Evolutionary conservation across 23 red algal genomes (phyloP).

Genomic region (Gracilaria gracilis): DNA sequence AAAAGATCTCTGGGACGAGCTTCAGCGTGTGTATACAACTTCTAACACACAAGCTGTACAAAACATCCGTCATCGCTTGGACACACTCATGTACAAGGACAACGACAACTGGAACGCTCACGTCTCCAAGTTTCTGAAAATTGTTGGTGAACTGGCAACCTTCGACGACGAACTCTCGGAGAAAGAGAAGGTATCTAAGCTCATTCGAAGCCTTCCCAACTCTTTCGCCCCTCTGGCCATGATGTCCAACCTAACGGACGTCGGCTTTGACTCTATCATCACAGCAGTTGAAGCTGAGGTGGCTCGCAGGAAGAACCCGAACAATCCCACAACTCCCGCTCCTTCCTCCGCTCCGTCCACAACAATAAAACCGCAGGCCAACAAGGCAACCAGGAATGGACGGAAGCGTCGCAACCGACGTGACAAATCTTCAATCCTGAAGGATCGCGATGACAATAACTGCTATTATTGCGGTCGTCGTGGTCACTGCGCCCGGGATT

Average conservation of each 20-base stretch:
- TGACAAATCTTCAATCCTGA: neutral
- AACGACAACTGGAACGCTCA: neutral
- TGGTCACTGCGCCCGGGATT: conserved; percentile 1
- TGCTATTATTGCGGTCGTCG: neutral
- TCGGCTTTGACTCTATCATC: conserved; percentile 4
- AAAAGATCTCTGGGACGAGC: conserved; percentile 33
- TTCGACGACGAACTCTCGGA: conserved; percentile 28
- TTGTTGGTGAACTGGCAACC: neutral
- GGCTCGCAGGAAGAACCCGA: conserved; percentile 28
- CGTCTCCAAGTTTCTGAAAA: neutral
- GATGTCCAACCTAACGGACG: neutral
- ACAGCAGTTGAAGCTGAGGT: conserved; percentile 26
- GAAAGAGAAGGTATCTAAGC: conserved; percentile 15
- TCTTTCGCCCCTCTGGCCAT: conserved; percentile 35
- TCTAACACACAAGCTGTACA: conserved; percentile 15
- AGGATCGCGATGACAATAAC: neutral
- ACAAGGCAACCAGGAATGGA: neutral
- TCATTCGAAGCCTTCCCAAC: conserved; percentile 15
- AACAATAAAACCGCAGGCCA: neutral
- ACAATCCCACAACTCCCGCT: neutral
- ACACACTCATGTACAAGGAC: conserved; percentile 25
- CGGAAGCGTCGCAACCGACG: neutral
- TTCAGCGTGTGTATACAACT: neutral
- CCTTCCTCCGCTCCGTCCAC: neutral
- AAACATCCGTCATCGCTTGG: conserved; percentile 4